Evolutionary conservation across 768 basidiomycete genomes (phyloP).

Genomic region (Tulasnella sp.): DNA sequence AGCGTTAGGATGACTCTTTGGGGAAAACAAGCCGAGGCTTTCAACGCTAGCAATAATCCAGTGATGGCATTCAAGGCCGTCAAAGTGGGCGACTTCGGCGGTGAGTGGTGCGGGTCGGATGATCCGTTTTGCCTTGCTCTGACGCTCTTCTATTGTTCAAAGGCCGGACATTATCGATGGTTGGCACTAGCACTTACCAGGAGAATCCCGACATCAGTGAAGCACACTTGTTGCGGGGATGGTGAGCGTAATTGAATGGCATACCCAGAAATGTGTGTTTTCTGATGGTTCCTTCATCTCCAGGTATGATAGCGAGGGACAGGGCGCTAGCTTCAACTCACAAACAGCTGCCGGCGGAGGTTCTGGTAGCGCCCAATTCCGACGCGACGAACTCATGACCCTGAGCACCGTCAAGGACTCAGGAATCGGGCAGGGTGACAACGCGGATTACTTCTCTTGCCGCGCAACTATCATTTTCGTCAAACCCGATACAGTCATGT

Average conservation of each 20-base stretch:
- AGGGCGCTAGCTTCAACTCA: constrained; percentile 61
- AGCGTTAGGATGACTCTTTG: constrained; percentile 85
- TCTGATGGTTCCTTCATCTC: neutral
- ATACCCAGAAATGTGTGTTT: neutral
- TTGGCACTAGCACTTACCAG: constrained; percentile 74
- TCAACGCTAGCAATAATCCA: constrained; percentile 51
- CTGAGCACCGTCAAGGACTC: constrained; percentile 74
- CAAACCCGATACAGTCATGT: constrained; percentile 75
- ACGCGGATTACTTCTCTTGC: constrained; percentile 71
- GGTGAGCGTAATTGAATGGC: constrained; percentile 44
- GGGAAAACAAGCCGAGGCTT: constrained; percentile 92
- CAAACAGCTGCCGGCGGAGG: constrained; percentile 46
- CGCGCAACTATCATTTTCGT: constrained; percentile 86
- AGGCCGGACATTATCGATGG: constrained; percentile 84
- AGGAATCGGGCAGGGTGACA: constrained; percentile 70
- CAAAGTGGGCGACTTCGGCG: constrained; percentile 88
- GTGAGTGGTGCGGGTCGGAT: constrained; percentile 38
- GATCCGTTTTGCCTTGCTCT: constrained; percentile 17
- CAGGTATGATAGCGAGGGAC: constrained; percentile 68
- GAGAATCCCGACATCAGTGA: constrained; percentile 90
- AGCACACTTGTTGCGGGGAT: constrained; percentile 79
- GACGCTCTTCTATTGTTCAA: neutral
- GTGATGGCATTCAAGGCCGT: constrained; percentile 93
- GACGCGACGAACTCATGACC: constrained; percentile 66
- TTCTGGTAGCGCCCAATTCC: constrained; percentile 48